Evolutionary conservation across 176 grass and related monocot species (phyloP).

Genomic region (Avena eriantha): DNA sequence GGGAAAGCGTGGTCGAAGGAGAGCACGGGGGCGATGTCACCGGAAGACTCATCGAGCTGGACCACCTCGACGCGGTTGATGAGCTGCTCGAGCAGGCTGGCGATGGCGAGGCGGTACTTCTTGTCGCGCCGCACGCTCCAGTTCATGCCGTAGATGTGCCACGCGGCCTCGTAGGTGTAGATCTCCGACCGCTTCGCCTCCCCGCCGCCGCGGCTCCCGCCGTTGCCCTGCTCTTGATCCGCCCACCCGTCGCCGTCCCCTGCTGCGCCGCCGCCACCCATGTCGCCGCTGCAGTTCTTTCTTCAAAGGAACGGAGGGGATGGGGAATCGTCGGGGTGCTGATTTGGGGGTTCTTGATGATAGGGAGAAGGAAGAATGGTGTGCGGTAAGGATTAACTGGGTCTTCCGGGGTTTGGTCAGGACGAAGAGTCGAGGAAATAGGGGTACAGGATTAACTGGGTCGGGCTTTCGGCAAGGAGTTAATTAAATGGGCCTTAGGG

Average conservation of each 20-base stretch:
- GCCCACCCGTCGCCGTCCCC: constrained; percentile 51
- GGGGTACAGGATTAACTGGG: not conserved
- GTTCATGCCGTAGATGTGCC: constrained; percentile 99
- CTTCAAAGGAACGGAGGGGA: constrained; percentile 15
- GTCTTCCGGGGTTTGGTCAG: not conserved
- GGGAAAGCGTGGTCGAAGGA: constrained; percentile 95
- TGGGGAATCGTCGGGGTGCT: not conserved
- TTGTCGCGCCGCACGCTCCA: constrained; percentile 99
- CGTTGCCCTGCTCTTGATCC: constrained; percentile 52
- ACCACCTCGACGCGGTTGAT: constrained; percentile 88
- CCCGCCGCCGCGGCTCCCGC: constrained; percentile 52
- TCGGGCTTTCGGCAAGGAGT: not conserved
- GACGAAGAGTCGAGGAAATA: not conserved
- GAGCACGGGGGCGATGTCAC: constrained; percentile 91
- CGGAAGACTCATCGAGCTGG: constrained; percentile 88
- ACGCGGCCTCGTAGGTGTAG: constrained; percentile 97
- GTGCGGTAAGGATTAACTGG: not conserved
- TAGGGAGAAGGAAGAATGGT: not conserved
- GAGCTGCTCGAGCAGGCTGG: constrained; percentile 84
- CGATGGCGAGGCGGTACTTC: constrained; percentile 96
- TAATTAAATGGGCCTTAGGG: not conserved
- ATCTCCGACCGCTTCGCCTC: constrained; percentile 98
- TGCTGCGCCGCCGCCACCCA: constrained; percentile 49
- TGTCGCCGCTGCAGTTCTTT: constrained; percentile 25
- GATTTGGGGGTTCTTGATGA: constrained; percentile 35